A percentile compares a stretch with the other conserved stretches of the same genome.
phyloP scores from a whole-genome alignment of 2,329 filamentous ascomycete species.

The Elsinoe fawcettii region DNA sequence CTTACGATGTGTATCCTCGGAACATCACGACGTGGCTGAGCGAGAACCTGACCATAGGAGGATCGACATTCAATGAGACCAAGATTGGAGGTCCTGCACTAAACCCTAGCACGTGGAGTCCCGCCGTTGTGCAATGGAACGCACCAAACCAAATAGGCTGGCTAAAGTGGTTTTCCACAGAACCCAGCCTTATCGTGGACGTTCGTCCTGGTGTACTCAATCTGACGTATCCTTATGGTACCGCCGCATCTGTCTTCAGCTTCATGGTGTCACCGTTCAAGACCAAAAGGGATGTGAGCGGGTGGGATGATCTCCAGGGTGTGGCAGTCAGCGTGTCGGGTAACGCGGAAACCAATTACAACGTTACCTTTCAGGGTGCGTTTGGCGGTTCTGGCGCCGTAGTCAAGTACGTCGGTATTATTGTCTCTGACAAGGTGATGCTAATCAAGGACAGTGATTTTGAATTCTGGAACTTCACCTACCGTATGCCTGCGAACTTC shows the following conservation, averaged over 20 bases:
- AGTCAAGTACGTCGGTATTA: slow-evolving; percentile 27
- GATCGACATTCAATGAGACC: slow-evolving; percentile 49
- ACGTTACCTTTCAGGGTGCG: slow-evolving; percentile 39
- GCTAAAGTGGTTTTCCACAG: slow-evolving; percentile 34
- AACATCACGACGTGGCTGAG: slow-evolving; percentile 55
- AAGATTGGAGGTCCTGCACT: slow-evolving; percentile 48
- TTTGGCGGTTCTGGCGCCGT: slow-evolving; percentile 31
- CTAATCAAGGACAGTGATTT: slow-evolving; percentile 24
- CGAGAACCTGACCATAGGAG: slow-evolving; percentile 51
- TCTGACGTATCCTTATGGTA: slow-evolving; percentile 49
- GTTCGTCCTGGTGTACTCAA: slow-evolving; percentile 38
- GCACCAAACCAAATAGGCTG: slow-evolving; percentile 33
- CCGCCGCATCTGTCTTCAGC: slow-evolving; percentile 42
- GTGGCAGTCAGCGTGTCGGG: slow-evolving; percentile 40
- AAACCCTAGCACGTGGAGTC: slow-evolving; percentile 49
- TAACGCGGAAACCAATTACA: slow-evolving; percentile 36
- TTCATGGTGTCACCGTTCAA: slow-evolving; percentile 44
- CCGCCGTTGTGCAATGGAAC: slow-evolving; percentile 54
- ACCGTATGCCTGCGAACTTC: slow-evolving; percentile 19
- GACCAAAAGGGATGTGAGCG: slow-evolving; percentile 37
- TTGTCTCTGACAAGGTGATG: slow-evolving; percentile 17
- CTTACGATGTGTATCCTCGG: slow-evolving; percentile 48
- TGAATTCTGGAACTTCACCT: slow-evolving; percentile 38
- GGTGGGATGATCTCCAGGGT: slow-evolving; percentile 45
- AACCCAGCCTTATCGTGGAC: slow-evolving; percentile 35